Base-by-base conservation (phyloP, 805 yeast genomes). In the Candida anglica region DNA sequence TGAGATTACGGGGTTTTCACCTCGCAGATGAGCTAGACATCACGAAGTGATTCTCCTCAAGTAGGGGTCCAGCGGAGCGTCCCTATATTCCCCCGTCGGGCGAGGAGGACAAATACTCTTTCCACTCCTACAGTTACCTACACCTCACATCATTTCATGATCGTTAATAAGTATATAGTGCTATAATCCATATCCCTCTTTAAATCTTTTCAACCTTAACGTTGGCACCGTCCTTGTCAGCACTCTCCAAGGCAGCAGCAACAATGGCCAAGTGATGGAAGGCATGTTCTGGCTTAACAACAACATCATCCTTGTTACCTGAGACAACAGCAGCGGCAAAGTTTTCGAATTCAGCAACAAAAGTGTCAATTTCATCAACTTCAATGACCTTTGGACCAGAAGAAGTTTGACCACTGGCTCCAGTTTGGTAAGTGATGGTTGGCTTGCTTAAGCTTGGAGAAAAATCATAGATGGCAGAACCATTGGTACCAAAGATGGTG, bases 221-320 rank as follows among this genome's bases (percentile, higher is more conserved):
- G 29, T 69, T 55, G 33, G 60, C 56, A 48, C 85, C 86, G 36
- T 70, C 63, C 21, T 69, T 58, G 13, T 63, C 46, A 24, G 86
- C 75, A 38, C 93, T 81, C 44, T 82, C 81, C 23, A 91, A 61
- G 39, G 86, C 84, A 18, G 96, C 98, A 36, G 77, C 95, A 38
- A 91, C 77, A 46, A 86, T 75, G 5, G 96, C 96, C 57, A 89
- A 76, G 59, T 91, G 98, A 60, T 89, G 96, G 79, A 84, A 89
- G 5, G 94, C 87, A 41, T 68, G 73, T 42, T 75, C 81, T 17
- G 96, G 95, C n/a, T 79, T 70, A 27, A 75, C 74, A 26, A 53
- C 63, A 33, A 81, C 59, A 35, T 75, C 43, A 3, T 65, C 49
- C 60, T 84, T 84, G 56, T 85, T 86, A 43, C 76, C 74, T 37